A percentile compares a stretch with the other conserved stretches of the same genome.
Conservation (phyloP, 2,329 filamentous ascomycete genomes). For the Alternaria hordeiaustralica region DNA sequence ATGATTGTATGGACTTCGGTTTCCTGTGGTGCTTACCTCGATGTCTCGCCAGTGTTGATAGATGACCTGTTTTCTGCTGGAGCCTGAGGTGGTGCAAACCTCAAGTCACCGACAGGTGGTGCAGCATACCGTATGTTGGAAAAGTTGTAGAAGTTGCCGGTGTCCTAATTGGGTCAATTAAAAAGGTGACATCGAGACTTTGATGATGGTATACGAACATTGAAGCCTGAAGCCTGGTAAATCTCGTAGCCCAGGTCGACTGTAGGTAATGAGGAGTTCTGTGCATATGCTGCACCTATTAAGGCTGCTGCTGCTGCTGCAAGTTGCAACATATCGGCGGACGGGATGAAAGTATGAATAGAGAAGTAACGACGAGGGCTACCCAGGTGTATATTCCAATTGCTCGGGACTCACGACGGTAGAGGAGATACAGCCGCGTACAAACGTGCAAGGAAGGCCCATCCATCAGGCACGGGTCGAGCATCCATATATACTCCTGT, state of each 20-base stretch:
- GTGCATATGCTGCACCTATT: conserved; percentile 29
- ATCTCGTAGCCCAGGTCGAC: conserved; percentile 63
- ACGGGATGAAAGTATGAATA: background rate
- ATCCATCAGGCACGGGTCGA: background rate
- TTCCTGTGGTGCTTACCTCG: conserved; percentile 29
- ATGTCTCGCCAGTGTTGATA: conserved; percentile 55
- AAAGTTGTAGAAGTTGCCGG: conserved; percentile 60
- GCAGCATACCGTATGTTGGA: conserved; percentile 64
- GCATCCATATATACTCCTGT: background rate
- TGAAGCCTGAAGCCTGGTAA: conserved; percentile 56
- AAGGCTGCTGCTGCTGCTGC: conserved; percentile 29
- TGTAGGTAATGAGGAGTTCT: conserved; percentile 46
- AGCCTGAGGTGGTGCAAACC: conserved; percentile 57
- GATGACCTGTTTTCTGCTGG: conserved; percentile 52
- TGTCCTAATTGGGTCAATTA: conserved; percentile 33
- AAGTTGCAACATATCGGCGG: conserved; percentile 28
- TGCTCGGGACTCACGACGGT: background rate
- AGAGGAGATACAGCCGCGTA: background rate
- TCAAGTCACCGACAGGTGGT: conserved; percentile 58
- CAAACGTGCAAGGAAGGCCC: background rate
- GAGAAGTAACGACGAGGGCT: background rate
- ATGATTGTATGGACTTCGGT: background rate
- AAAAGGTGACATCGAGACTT: background rate
- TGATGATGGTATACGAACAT: conserved; percentile 40
- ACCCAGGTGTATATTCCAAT: background rate